A percentile compares a stretch with the other conserved stretches of the same genome.
phyloP scores from a whole-genome alignment of 1,284 basidiomycete genomes.

The Chondrostereum purpureum region DNA sequence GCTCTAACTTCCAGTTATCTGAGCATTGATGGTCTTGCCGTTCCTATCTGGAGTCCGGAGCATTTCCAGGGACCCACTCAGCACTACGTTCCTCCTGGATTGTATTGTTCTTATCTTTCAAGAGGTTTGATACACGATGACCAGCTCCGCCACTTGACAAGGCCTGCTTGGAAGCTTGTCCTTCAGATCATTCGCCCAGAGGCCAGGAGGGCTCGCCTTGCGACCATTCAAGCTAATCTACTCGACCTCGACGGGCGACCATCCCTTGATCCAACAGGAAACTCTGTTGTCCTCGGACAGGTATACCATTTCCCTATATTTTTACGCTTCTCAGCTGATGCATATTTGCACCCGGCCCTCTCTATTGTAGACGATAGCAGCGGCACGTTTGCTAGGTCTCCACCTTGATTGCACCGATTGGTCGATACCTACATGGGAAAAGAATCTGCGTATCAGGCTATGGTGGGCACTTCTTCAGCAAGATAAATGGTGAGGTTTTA shows the following conservation, averaged over 20 bases:
- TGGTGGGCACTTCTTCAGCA: constrained; percentile 17
- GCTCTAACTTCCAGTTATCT: constrained; percentile 11
- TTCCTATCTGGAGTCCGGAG: constrained; percentile 14
- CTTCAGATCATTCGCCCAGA: constrained; percentile 14
- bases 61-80: constrained; percentile 14
- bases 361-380: constrained; percentile 13
- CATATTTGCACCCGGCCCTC: not conserved
- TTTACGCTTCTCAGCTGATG: too few relatives aligned
- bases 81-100: constrained; percentile 12
- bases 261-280: constrained; percentile 16
- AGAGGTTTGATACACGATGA: constrained; percentile 16
- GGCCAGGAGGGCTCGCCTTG: constrained; percentile 14
- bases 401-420: constrained; percentile 14
- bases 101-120: constrained; percentile 15
- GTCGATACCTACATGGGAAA: constrained; percentile 16
- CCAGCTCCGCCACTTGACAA: constrained; percentile 12
- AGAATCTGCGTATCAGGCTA: constrained; percentile 13
- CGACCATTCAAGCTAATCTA: constrained; percentile 16
- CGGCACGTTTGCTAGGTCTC: constrained; percentile 15
- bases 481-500: constrained; percentile 13
- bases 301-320: constrained; percentile 8
- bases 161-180: constrained; percentile 15
- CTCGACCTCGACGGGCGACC: constrained; percentile 17
- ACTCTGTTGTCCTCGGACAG: constrained; percentile 15
- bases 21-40: constrained; percentile 13